Evolutionary conservation across 108 stramenopile genomes (phyloP), one percentile per base, ranked within the genome.

Genomic region (Bacterosira constricta): DNA sequence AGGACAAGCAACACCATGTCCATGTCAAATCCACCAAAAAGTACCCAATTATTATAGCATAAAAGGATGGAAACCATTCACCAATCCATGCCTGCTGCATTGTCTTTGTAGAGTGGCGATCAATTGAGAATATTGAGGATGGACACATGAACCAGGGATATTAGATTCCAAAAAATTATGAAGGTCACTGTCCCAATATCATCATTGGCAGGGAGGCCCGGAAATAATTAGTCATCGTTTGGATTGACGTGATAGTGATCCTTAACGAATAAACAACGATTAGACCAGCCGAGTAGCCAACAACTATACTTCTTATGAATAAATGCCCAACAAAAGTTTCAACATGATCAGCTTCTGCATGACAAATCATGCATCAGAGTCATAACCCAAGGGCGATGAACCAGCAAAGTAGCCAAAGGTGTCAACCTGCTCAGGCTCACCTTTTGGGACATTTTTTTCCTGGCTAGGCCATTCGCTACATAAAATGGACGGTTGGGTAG

Each of bases 161-260:
- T 81, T 17, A 95, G 59, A 67, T 95, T 95, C 81, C n/a, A 93
- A 95, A 64, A 91, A 93, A 73, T 95, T 91, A 55, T 95, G 94
- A 10, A 71, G 34, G 66, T 93, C 91, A 49, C 91, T 61, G 7
- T 83, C 76, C 71, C 69, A 86, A 59, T 95, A 34, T 86, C 85
- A 57, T 88, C 88, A 47, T 85, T 83, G 25, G 74, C 81, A 6
- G 88, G 89, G 0, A 88, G 77, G 44, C 93, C 93, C 9, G 91
- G 93, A 12, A 95, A 66, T n/a, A 90, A 65, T 6, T 74, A 55
- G 25, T 68, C 59, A 7, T 83, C 78, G 7, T 71, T 64, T 0
- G 72, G 69, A 65, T 89, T 88, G 10, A 91, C 84, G 13, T 81
- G 74, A 66, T 82, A 94, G 54, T 93, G 89, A 56, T 90, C 80